Evolutionary conservation across 768 basidiomycete species (phyloP).

Genomic region (Rubroboletus pulcherrimus): DNA sequence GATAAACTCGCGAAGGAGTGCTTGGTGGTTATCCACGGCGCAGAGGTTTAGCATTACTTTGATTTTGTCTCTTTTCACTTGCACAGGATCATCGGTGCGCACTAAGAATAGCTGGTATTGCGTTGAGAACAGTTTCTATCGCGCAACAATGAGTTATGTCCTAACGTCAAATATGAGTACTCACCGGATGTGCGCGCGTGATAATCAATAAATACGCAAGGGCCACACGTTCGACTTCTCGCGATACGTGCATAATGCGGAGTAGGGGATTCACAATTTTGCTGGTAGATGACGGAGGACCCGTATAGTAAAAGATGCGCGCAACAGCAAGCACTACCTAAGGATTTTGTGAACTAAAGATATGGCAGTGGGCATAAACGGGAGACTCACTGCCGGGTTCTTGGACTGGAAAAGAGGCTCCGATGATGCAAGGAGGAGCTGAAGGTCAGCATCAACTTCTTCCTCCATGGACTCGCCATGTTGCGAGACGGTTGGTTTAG

Average conservation of each 20-base stretch:
- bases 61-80: slow-evolving; percentile 74
- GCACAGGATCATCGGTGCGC: slow-evolving; percentile 59
- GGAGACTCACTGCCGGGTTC: slow-evolving; percentile 73
- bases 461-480: slow-evolving; percentile 37
- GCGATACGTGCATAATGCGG: slow-evolving; percentile 61
- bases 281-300: slow-evolving; percentile 48
- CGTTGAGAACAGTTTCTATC: slow-evolving; percentile 49
- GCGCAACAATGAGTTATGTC: not conserved
- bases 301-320: slow-evolving; percentile 71
- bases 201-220: slow-evolving; percentile 68
- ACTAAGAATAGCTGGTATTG: slow-evolving; percentile 68
- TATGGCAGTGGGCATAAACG: not conserved
- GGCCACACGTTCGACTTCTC: slow-evolving; percentile 73
- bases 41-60: slow-evolving; percentile 65
- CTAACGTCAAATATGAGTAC: slow-evolving; percentile 23
- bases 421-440: slow-evolving; percentile 64
- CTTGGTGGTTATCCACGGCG: slow-evolving; percentile 60
- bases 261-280: slow-evolving; percentile 72
- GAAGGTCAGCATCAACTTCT: slow-evolving; percentile 75
- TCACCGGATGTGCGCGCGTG: slow-evolving; percentile 62
- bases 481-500: slow-evolving; percentile 45
- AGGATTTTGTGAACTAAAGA: not conserved
- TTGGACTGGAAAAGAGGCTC: slow-evolving; percentile 81
- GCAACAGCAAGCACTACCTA: slow-evolving; percentile 80
- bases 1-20: slow-evolving; percentile 78